Conservation (phyloP, 139 green algal species). For the Astrephomene gubernaculifera region DNA sequence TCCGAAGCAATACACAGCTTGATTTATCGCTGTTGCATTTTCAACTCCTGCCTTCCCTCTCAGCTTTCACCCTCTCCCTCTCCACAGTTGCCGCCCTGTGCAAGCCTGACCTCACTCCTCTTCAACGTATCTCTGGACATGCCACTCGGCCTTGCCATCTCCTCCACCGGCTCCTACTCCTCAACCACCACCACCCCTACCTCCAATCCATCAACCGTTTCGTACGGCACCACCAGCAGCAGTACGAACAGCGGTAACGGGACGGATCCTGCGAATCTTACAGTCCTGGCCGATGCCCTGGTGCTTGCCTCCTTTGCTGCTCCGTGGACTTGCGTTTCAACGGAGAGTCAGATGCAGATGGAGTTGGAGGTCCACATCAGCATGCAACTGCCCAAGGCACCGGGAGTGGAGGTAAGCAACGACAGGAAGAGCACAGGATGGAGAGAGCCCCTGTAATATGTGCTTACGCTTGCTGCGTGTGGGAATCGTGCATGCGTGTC, state of each 20-base stretch:
- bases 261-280: not conserved
- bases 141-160: not conserved
- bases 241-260: not conserved
- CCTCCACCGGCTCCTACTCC: not conserved
- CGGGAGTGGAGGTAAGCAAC: not conserved
- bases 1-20: too few relatives aligned
- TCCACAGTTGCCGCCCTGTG: conserved; percentile 18
- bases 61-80: not conserved
- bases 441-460: not conserved
- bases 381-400: not conserved
- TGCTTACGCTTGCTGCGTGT: too few relatives aligned
- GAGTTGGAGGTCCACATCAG: not conserved
- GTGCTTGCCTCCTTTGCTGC: not conserved
- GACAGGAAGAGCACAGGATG: not conserved
- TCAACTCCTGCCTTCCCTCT: not conserved
- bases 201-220: too few relatives aligned
- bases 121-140: conserved; percentile 16
- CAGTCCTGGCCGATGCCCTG: not conserved
- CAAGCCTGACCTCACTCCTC: not conserved
- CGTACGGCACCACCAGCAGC: not conserved
- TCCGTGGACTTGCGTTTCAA: not conserved
- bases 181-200: not conserved
- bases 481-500: too few relatives aligned
- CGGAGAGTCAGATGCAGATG: conserved; percentile 29
- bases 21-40: not conserved